Evolutionary conservation across 2,329 filamentous ascomycete species (phyloP).

Genomic region (Leptodontidium sp.): DNA sequence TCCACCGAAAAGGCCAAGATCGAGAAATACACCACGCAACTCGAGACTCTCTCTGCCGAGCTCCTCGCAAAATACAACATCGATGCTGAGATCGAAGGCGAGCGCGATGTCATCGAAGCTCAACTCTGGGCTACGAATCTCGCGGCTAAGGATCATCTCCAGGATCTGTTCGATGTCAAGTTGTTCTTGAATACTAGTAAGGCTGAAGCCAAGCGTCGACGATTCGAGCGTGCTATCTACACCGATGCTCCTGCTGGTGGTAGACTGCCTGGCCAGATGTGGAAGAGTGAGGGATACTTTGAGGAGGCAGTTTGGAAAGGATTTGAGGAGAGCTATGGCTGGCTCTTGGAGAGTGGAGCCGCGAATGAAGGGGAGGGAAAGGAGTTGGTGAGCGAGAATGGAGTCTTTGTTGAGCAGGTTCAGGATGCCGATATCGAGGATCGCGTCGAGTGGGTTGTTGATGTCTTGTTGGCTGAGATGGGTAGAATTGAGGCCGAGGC

Average conservation of each 20-base stretch:
- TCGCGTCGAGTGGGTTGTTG: slow-evolving; percentile 34
- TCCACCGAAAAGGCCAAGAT: not conserved
- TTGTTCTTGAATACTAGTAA: slow-evolving; percentile 37
- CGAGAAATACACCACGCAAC: not conserved
- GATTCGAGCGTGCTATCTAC: slow-evolving; percentile 32
- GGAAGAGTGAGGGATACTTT: slow-evolving; percentile 45
- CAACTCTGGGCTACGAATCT: not conserved
- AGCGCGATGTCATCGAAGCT: slow-evolving; percentile 13
- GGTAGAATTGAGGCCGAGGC: not conserved
- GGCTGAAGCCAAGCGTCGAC: slow-evolving; percentile 26
- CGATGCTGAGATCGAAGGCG: not conserved
- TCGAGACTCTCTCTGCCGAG: not conserved
- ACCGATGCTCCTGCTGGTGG: slow-evolving; percentile 27
- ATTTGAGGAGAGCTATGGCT: slow-evolving; percentile 30
- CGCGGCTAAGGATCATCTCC: slow-evolving; percentile 12
- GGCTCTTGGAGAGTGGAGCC: slow-evolving; percentile 27
- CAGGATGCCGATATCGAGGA: slow-evolving; percentile 31
- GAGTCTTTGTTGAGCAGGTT: slow-evolving; percentile 24
- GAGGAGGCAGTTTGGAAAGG: slow-evolving; percentile 41
- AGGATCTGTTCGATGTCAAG: slow-evolving; percentile 34
- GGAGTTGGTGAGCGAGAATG: not conserved
- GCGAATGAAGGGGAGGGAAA: not conserved
- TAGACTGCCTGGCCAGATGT: slow-evolving; percentile 39
- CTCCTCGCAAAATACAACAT: not conserved
- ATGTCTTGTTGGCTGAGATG: slow-evolving; percentile 19